Conservation (phyloP, 768 basidiomycete species). For the Porpolomopsis calyptriformis region DNA sequence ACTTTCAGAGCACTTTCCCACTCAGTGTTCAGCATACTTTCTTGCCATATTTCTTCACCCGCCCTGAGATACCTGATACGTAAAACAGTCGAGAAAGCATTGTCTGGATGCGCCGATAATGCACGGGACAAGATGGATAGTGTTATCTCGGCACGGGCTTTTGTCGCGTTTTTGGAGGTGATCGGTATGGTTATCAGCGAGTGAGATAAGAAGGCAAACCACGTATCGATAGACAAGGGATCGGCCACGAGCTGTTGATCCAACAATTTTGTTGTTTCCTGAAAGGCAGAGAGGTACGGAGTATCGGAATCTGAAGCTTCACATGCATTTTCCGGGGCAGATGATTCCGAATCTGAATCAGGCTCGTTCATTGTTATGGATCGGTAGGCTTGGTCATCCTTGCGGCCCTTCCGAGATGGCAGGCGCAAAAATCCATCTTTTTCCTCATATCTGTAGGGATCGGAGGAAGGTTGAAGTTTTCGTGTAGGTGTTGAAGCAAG, state of each 20-base stretch:
- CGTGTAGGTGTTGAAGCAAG: slow-evolving; percentile 43
- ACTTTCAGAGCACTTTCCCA: slow-evolving; percentile 59
- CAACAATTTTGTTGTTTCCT: slow-evolving; percentile 46
- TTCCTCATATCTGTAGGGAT: slow-evolving; percentile 44
- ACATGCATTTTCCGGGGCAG: slow-evolving; percentile 19
- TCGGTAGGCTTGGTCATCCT: slow-evolving; percentile 36
- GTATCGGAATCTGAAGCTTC: slow-evolving; percentile 14
- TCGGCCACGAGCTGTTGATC: slow-evolving; percentile 43
- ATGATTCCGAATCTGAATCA: slow-evolving; percentile 24
- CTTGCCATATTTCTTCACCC: slow-evolving; percentile 64
- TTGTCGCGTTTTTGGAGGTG: slow-evolving; percentile 56
- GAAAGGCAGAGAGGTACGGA: slow-evolving; percentile 39
- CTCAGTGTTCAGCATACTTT: slow-evolving; percentile 41
- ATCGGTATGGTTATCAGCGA: slow-evolving; percentile 53
- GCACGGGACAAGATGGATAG: slow-evolving; percentile 60
- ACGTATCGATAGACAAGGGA: slow-evolving; percentile 43
- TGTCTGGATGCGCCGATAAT: slow-evolving; percentile 41
- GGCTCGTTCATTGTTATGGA: slow-evolving; percentile 30
- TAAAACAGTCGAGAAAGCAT: slow-evolving; percentile 38
- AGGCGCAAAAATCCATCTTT: slow-evolving; percentile 58
- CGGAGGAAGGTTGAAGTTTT: slow-evolving; percentile 30
- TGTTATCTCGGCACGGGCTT: slow-evolving; percentile 60
- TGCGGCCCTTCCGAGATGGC: slow-evolving; percentile 28
- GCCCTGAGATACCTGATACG: slow-evolving; percentile 57
- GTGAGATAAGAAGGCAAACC: slow-evolving; percentile 55